A percentile compares a stretch with the other conserved stretches of the same genome.
phyloP scores from a whole-genome alignment of 1,284 basidiomycete species.

The Phaffia rhodozyma region DNA sequence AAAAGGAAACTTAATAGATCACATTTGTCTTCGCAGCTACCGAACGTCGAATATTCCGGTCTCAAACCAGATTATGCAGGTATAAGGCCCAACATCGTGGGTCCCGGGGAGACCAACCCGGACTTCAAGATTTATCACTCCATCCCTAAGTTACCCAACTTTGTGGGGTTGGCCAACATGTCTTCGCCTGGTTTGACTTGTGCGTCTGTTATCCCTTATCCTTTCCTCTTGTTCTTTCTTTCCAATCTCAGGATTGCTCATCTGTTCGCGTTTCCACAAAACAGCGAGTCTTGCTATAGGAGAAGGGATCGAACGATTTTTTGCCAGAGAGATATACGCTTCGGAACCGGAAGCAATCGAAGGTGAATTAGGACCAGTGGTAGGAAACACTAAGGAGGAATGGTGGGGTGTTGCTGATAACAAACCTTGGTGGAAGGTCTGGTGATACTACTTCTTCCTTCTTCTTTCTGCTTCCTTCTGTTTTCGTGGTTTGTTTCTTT shows the following conservation, averaged over 20 bases:
- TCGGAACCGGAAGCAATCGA: no score
- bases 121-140: slow-evolving; percentile 53
- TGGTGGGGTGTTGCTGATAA: no score
- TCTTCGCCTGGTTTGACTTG: slow-evolving; percentile 43
- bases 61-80: slow-evolving; percentile 83
- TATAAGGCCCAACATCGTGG: slow-evolving; percentile 75
- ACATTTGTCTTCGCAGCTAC: slow-evolving; percentile 47
- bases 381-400: no score
- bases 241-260: no score
- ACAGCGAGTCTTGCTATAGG: not conserved
- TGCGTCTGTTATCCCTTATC: no score
- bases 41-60: slow-evolving; percentile 50
- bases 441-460: no score
- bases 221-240: no score
- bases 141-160: slow-evolving; percentile 26
- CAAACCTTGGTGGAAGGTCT: no score
- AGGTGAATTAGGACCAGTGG: no score
- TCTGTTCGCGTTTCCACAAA: no score
- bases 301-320: slow-evolving; percentile 2
- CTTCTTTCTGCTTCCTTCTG: no score
- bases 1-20: not conserved
- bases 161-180: slow-evolving; percentile 41
- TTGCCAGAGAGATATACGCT: not conserved
- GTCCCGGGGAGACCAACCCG: slow-evolving; percentile 61
- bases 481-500: no score